phyloP scores from a whole-genome alignment of 176 grass and related monocot genomes.

The Avena atlantica region DNA sequence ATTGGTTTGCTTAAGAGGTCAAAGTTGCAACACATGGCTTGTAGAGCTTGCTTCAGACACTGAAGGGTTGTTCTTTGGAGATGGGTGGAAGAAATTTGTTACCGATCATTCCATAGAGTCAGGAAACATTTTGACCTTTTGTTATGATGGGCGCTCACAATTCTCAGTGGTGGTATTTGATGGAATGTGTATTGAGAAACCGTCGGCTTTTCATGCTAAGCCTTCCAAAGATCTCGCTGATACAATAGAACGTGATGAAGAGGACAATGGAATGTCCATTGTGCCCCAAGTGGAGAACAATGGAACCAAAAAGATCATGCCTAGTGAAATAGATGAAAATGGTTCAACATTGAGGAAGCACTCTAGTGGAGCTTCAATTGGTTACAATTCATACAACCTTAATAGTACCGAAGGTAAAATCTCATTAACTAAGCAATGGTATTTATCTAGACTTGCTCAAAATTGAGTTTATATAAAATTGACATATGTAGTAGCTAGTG shows the following conservation, averaged over 20 bases:
- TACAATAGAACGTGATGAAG: conserved; percentile 31
- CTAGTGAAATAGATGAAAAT: background rate
- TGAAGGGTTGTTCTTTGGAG: conserved; percentile 39
- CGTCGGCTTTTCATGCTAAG: conserved; percentile 36
- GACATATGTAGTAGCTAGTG: background rate
- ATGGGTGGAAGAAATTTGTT: conserved; percentile 75
- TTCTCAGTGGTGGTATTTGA: conserved; percentile 74
- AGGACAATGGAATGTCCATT: background rate
- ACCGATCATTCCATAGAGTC: conserved; percentile 56
- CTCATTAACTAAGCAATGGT: background rate
- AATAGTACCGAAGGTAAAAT: conserved; percentile 31
- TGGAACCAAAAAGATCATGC: background rate
- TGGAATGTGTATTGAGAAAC: conserved; percentile 51
- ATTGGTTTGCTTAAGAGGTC: conserved; percentile 56
- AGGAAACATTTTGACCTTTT: conserved; percentile 69
- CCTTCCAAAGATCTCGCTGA: background rate
- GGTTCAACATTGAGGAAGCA: background rate
- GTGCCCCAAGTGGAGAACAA: background rate
- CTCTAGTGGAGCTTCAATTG: background rate
- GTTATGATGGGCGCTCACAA: conserved; percentile 42
- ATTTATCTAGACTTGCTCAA: background rate
- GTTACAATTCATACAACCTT: background rate
- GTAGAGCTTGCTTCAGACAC: conserved; percentile 48
- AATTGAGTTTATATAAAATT: background rate
- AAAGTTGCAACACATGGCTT: conserved; percentile 60